phyloP scores from a whole-genome alignment of 2,329 filamentous ascomycete species.

The Penicillium sp. region DNA sequence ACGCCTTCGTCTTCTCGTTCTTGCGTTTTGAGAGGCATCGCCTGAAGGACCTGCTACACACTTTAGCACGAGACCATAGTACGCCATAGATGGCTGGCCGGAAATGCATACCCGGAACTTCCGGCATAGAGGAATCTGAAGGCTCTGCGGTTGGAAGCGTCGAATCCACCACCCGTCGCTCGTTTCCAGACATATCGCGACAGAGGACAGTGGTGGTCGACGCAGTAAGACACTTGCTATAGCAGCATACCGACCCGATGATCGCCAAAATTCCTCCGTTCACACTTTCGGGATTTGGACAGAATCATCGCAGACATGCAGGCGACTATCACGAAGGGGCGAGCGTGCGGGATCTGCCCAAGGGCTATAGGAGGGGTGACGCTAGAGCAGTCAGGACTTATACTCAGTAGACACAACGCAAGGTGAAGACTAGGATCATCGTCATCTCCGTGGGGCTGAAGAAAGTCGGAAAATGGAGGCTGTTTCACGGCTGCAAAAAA shows the following conservation, averaged over 20 bases:
- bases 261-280: constrained; percentile 24
- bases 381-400: constrained; percentile 7
- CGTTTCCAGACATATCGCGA: constrained; percentile 19
- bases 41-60: constrained; percentile 17
- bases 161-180: constrained; percentile 9
- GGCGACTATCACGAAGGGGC: constrained; percentile 3
- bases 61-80: constrained; percentile 1
- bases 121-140: constrained; percentile 5
- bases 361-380: constrained; percentile 6
- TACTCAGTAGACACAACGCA: constrained; percentile 12
- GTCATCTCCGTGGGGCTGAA: neutral
- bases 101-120: constrained; percentile 12
- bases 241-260: constrained; percentile 16
- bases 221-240: constrained; percentile 8
- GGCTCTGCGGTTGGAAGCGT: constrained; percentile 2
- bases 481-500: neutral
- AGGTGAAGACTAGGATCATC: constrained; percentile 6
- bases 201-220: constrained; percentile 4
- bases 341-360: constrained; percentile 1
- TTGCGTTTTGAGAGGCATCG: constrained; percentile 17
- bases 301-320: constrained; percentile 22
- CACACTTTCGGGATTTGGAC: constrained; percentile 13
- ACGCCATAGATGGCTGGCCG: neutral
- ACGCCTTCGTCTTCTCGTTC: constrained; percentile 28
- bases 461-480: neutral